Percentiles rank a stretch among this genome's conserved stretches.
Conservation (phyloP, 805 yeast genomes). For the Blastobotrys muscicola region DNA sequence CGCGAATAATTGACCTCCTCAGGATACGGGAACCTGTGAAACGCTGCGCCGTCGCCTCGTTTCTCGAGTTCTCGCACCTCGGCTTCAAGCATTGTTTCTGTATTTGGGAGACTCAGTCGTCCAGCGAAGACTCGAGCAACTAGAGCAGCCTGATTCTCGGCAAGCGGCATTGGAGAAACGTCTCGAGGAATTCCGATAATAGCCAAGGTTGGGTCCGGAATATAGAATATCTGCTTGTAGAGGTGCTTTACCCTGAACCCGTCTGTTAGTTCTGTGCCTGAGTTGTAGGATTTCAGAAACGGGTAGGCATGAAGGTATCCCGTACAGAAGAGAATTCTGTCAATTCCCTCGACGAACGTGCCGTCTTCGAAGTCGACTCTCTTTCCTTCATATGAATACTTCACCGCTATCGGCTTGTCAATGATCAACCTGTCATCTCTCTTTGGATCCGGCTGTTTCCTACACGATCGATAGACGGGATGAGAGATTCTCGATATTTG, state of each 20-base stretch:
- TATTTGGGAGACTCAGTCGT: conserved; percentile 39
- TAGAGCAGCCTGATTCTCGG: conserved; percentile 54
- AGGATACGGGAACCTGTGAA: background rate
- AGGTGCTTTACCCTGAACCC: conserved; percentile 43
- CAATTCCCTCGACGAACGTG: conserved; percentile 36
- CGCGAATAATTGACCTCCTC: background rate
- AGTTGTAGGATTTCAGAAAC: conserved; percentile 30
- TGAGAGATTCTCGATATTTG: too few species aligned
- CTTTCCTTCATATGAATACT: conserved; percentile 6
- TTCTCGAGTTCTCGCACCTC: background rate
- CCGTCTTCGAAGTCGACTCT: conserved; percentile 44
- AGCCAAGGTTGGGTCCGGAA: conserved; percentile 53
- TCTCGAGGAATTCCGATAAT: conserved; percentile 41
- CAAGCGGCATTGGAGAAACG: conserved; percentile 26
- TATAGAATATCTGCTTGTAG: conserved; percentile 51
- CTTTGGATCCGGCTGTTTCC: too few species aligned
- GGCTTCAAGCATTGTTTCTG: background rate
- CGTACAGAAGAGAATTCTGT: conserved; percentile 57
- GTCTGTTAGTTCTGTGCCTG: conserved; percentile 30
- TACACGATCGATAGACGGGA: too few species aligned
- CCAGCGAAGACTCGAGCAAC: conserved; percentile 55
- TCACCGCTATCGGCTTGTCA: background rate
- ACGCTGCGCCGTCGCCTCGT: conserved; percentile 1
- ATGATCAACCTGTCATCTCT: too few species aligned
- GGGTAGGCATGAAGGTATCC: conserved; percentile 66